Base-by-base conservation (phyloP, 2,329 filamentous ascomycete species). In the Fusarium sp. region DNA sequence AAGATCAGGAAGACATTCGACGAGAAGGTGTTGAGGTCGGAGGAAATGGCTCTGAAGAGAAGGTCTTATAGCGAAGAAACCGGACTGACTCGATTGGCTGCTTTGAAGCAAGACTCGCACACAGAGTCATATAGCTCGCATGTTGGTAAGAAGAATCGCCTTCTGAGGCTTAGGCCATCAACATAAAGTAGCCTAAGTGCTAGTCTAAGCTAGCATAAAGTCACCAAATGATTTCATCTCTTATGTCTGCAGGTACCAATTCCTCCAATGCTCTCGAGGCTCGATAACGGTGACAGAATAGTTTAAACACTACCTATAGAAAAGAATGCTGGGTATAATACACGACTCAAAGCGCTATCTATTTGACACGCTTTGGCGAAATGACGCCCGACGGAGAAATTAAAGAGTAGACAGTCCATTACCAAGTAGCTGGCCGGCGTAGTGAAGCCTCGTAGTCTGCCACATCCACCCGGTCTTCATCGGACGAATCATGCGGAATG, bases 1-100 rank as follows among this genome's bases (percentile, higher is more conserved):
- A 58, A 18, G 66, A 67, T 21, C 58, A 62, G 8, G 53, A 71
- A 34, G 59, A 31, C 8, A 30, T 68, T 5, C 53, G 30, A 10
- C 34, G 62, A 6, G 50, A 57, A 41, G 52, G 51, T 21, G 31
- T 19, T 12, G 31, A 46, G 12, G 44, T 19, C n/a, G 7, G 23
- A 4, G 42, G 25, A 18, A 21, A 28, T 16, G 41, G 28, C 4
- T 48, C 31, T 28, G 57, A 43, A 11, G 49, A 66, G 11, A 67
- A 65, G 16, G 30, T 14, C 5, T 30, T 45, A 5, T 60, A 23
- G 44, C 18, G 28, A 48, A 26, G 19, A 16, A 21, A 4, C 37
- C 23, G 10, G 19, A 23, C 1, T 42, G 41, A 21, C 19, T 21
- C 19, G 13, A 21, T 21, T 42, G 19, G 19, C 14, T 42, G 12